A percentile compares a stretch with the other conserved stretches of the same genome.
Conservation (phyloP, 495 filamentous ascomycete genomes). For the Penicillium lividum region DNA sequence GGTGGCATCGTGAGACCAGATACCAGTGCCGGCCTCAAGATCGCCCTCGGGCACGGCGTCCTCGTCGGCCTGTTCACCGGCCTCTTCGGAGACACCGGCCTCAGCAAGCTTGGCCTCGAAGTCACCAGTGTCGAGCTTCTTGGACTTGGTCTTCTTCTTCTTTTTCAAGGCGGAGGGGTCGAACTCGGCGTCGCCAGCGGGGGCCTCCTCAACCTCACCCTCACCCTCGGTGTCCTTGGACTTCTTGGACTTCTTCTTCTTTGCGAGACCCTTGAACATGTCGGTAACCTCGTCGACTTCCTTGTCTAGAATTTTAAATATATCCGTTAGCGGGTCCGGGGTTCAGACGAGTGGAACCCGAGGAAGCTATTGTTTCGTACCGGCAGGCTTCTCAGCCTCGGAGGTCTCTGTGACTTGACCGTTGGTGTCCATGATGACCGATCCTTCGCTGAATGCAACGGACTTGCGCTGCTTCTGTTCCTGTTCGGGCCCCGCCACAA, state of each 20-base stretch:
- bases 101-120: constrained; percentile 82
- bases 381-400: constrained; percentile 60
- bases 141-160: constrained; percentile 81
- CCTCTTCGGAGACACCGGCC: constrained; percentile 60
- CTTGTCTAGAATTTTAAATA: constrained; percentile 49
- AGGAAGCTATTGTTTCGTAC: constrained; percentile 18
- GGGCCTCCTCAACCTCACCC: constrained; percentile 56
- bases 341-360: constrained; percentile 1
- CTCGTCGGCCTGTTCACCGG: constrained; percentile 51
- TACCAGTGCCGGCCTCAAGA: constrained; percentile 85
- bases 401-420: constrained; percentile 74
- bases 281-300: constrained; percentile 71
- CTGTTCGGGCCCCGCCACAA: constrained; percentile 8
- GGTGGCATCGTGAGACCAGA: constrained; percentile 83
- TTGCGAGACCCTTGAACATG: constrained; percentile 80
- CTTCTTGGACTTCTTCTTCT: constrained; percentile 78
- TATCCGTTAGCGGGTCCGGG: constrained; percentile 14
- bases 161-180: constrained; percentile 83
- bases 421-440: constrained; percentile 80
- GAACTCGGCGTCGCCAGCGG: constrained; percentile 65
- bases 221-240: constrained; percentile 59
- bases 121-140: constrained; percentile 70
- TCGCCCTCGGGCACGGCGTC: constrained; percentile 64
- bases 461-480: constrained; percentile 71
- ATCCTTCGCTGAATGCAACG: constrained; percentile 83